Evolutionary conservation across 805 yeast species (phyloP), one percentile per base, ranked within the genome.

Genomic region (Saturnispora gosingensis): DNA sequence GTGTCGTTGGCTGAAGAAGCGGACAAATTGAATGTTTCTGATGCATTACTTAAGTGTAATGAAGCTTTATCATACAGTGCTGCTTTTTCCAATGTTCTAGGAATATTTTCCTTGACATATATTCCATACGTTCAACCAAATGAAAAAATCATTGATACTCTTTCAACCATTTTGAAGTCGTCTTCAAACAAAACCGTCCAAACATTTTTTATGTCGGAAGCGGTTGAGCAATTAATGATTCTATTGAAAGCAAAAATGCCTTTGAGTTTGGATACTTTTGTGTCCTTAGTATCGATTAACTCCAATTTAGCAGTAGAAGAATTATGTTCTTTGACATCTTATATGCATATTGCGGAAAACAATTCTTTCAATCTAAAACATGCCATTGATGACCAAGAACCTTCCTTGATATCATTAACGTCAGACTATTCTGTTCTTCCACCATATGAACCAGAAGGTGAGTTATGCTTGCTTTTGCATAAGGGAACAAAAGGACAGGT

Each of bases 171-270:
- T 0, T 58, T 80, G 45, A 60, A 63, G 8, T 63, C 68, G 27
- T 73, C 77, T 40, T 80, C 83, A 1, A 71, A 71, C 40, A 63
- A 71, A 40, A 66, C 74, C 1, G 65, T 73, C 11, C 72, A 69
- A 53, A 62, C 60, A 15, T 77, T 81, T 56, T 81, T 80, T 56
- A 63, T 66, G 2, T 68, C 72, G 49, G 71, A 72, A n/a, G 65
- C 71, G 1, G 70, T 76, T 0, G 68, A 68, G 22, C 72, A 73
- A 47, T 62, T 74, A 4, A 60, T 82, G 30, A 69, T 77, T 15
- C 62, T 88, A 27, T 68, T 87, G 1, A 74, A 83, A 54, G 83
- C 93, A 0, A 88, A 90, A 60, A 76, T 87, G 54, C 98, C 98
- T 0, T 61, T 75, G 2, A 67, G 80, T 2, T 64, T 87, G 16